phyloP scores from a whole-genome alignment of 2,329 filamentous ascomycete species.

The Sphaerulina musiva region DNA sequence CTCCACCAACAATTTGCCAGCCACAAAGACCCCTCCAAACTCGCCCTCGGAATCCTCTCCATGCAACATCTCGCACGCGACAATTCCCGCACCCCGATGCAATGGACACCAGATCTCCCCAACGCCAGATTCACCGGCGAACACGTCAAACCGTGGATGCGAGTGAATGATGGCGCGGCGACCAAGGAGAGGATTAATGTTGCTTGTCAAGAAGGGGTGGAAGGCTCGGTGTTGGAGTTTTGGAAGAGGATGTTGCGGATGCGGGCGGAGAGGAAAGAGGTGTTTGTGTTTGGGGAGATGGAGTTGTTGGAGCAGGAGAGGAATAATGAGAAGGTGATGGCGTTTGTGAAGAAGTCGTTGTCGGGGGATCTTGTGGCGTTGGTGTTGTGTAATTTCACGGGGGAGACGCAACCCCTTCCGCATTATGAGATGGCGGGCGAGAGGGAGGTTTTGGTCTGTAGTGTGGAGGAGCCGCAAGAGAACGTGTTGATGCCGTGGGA shows the following conservation, averaged over 20 bases:
- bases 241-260: slow-evolving; percentile 43
- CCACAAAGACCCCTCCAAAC: slow-evolving; percentile 21
- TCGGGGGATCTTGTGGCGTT: background rate
- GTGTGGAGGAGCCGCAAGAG: background rate
- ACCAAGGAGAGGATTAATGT: slow-evolving; percentile 7
- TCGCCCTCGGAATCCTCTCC: background rate
- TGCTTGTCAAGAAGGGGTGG: slow-evolving; percentile 41
- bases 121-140: slow-evolving; percentile 55
- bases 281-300: slow-evolving; percentile 23
- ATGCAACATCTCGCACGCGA: slow-evolving; percentile 15
- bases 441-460: slow-evolving; percentile 6
- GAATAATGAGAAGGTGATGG: slow-evolving; percentile 15
- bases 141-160: slow-evolving; percentile 15
- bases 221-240: slow-evolving; percentile 50
- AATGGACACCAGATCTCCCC: slow-evolving; percentile 47
- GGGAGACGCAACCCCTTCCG: background rate
- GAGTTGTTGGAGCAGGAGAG: slow-evolving; percentile 13
- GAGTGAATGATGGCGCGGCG: slow-evolving; percentile 4
- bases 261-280: slow-evolving; percentile 18
- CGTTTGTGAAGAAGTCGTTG: slow-evolving; percentile 8
- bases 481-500: slow-evolving; percentile 10
- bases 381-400: slow-evolving; percentile 9
- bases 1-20: slow-evolving; percentile 17
- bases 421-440: background rate
- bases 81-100: slow-evolving; percentile 58